These are phyloP conservation scores for Aspergillus baeticus DNA, from an alignment of 495 filamentous ascomycete species.

Conservation along the genomic window DNA sequence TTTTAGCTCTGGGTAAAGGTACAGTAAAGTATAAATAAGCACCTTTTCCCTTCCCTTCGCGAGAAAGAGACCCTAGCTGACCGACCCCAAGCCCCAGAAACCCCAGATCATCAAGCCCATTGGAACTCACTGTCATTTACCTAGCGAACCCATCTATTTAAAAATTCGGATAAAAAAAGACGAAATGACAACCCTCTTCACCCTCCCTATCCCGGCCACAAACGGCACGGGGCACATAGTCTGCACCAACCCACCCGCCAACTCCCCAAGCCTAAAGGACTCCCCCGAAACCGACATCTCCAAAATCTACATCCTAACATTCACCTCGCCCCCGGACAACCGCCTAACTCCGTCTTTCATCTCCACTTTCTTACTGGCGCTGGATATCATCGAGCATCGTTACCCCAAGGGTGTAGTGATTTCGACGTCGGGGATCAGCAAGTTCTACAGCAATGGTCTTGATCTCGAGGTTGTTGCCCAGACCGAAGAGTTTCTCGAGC, in stretches of 20 bases:
- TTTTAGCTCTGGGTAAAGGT: too few relatives aligned
- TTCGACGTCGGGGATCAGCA: constrained; percentile 69
- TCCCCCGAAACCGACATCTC: constrained; percentile 30
- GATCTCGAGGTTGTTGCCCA: constrained; percentile 58
- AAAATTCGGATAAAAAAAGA: background rate
- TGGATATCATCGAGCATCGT: constrained; percentile 69
- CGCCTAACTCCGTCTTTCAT: constrained; percentile 67
- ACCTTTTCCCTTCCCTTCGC: too few relatives aligned
- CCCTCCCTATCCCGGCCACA: constrained; percentile 41
- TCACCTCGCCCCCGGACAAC: constrained; percentile 70
- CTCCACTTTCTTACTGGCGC: constrained; percentile 61
- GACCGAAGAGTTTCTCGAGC: constrained; percentile 52
- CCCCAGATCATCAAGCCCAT: too few relatives aligned
- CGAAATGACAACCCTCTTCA: constrained; percentile 36
- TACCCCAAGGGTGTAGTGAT: constrained; percentile 68
- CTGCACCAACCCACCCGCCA: constrained; percentile 52
- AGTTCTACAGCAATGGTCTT: constrained; percentile 82
- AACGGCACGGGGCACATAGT: constrained; percentile 44
- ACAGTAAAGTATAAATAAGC: too few relatives aligned
- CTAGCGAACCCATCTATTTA: too few relatives aligned
- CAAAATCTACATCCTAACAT: constrained; percentile 69
- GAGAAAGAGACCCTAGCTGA: too few relatives aligned
- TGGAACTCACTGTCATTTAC: too few relatives aligned
- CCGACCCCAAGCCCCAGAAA: too few relatives aligned
- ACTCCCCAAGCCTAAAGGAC: background rate